Base-by-base conservation (phyloP, 2,329 filamentous ascomycete species). In the Ustulina deusta region DNA sequence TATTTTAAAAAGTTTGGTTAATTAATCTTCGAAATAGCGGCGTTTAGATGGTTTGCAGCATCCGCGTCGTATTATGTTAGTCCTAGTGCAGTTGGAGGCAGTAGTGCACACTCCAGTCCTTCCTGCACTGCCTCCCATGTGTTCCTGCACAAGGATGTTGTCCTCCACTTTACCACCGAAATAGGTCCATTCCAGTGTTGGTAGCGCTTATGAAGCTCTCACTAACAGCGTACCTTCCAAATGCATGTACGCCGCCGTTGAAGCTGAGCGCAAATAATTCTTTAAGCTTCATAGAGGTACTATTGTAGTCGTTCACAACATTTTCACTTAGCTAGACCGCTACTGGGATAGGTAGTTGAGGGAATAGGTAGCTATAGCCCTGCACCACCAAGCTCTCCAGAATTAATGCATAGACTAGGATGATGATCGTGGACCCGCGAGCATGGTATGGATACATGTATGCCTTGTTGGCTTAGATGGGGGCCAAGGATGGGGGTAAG, bases 401-500 rank as follows among this genome's bases (percentile, higher is more conserved):
- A 38, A 62, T 65, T 57, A 29, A 55, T 40, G 60, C 63, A n/a
- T n/a, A n/a, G n/a, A n/a, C n/a, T n/a, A n/a, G n/a, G n/a, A n/a
- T 63, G 61, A 54, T 46, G 42, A 66, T 66, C 54, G 36, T 54
- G 65, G 66, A 15, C 13, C 51, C 36, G 67, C 48, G 59, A 27
- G 38, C 25, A 44, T 32, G 46, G 40, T 60, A 58, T 58, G 62
- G 34, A 38, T 52, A n/a, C n/a, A n/a, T n/a, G n/a, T n/a, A 10
- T 25, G 32, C 54, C 36, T 54, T 58, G 58, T 62, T 9, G 42
- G 36, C 34, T 44, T 66, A 60, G 56, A 69, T 70, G 69, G 69
- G 69, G 66, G 66, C 17, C 15, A 29, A 34, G 22, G 65, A 68
- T 70, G 68, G 68, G 68, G 65, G 65, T 63, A 65, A 68, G 49